A percentile compares a stretch with the other conserved stretches of the same genome.
These are phyloP conservation scores for Quercus tomentella DNA, from an alignment of 331 rosid genomes.

Conservation along the genomic window DNA sequence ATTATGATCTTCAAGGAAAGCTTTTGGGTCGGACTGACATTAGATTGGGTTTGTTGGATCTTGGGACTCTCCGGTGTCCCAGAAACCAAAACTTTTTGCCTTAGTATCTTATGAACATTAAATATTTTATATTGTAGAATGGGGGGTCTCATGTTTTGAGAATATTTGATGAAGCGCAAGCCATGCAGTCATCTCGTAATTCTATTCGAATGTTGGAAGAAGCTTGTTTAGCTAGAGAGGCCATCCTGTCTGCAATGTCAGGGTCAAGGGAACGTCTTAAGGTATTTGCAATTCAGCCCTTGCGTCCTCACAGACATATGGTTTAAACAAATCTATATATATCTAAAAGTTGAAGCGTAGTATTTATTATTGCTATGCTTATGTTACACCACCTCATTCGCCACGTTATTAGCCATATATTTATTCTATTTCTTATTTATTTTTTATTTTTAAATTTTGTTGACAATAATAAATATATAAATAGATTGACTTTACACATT, in stretches of 20 bases:
- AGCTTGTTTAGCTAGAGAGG: constrained; percentile 65
- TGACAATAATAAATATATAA: too few species aligned
- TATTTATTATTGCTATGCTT: too few species aligned
- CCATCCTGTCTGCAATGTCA: constrained; percentile 60
- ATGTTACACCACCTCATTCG: too few species aligned
- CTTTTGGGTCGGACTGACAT: too few species aligned
- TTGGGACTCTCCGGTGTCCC: too few species aligned
- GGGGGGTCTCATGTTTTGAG: constrained; percentile 27
- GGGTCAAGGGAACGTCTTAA: constrained; percentile 78
- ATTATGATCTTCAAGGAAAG: too few species aligned
- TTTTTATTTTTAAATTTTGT: too few species aligned
- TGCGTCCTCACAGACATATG: background rate
- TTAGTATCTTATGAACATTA: background rate
- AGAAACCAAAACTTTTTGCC: background rate
- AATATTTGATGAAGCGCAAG: constrained; percentile 32
- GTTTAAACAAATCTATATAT: background rate
- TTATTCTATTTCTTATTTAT: too few species aligned
- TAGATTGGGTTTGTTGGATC: too few species aligned
- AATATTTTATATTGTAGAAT: constrained; percentile 39
- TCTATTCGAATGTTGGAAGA: constrained; percentile 67
- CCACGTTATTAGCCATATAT: too few species aligned
- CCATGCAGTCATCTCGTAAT: constrained; percentile 56
- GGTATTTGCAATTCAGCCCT: constrained; percentile 34
- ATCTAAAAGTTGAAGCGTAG: too few species aligned
- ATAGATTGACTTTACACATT: too few species aligned